A percentile compares a stretch with the other conserved stretches of the same genome.
Evolutionary conservation across 805 yeast genomes (phyloP).

Genomic region (Peterozyma xylosa): DNA sequence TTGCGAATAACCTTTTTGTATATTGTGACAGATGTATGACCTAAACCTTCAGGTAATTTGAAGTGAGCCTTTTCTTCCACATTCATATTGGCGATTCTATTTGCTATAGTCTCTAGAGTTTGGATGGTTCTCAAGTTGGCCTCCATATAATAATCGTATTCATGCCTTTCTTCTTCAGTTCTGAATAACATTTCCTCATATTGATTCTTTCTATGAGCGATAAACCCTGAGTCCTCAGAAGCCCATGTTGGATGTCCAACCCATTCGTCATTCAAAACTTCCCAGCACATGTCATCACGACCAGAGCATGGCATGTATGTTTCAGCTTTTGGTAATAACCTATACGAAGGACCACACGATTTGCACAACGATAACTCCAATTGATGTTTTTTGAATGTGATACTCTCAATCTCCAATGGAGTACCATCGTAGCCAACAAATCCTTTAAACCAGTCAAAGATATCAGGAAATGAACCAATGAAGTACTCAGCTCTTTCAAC

Average conservation of each 20-base stretch:
- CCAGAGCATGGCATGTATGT: slow-evolving; percentile 97
- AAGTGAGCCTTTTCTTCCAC: slow-evolving; percentile 81
- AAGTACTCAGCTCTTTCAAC: slow-evolving; percentile 82
- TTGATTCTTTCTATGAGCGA: slow-evolving; percentile 97
- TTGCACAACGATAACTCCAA: slow-evolving; percentile 86
- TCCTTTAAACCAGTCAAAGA: slow-evolving; percentile 84
- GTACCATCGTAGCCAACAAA: slow-evolving; percentile 85
- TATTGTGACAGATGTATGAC: slow-evolving; percentile 84
- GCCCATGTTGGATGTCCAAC: slow-evolving; percentile 99
- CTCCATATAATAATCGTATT: slow-evolving; percentile 93
- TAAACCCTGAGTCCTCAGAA: slow-evolving; percentile 96
- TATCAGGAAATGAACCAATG: slow-evolving; percentile 71
- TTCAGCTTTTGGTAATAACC: slow-evolving; percentile 87
- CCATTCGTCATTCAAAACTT: slow-evolving; percentile 97
- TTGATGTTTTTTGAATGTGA: slow-evolving; percentile 82
- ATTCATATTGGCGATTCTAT: slow-evolving; percentile 87
- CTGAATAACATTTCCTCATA: slow-evolving; percentile 93
- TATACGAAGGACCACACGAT: slow-evolving; percentile 91
- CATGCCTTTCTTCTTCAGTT: slow-evolving; percentile 96
- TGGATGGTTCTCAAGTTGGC: slow-evolving; percentile 92
- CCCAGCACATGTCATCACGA: slow-evolving; percentile 99
- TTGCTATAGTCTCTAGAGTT: slow-evolving; percentile 90
- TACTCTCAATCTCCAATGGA: slow-evolving; percentile 83
- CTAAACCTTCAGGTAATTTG: slow-evolving; percentile 87
- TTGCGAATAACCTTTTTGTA: slow-evolving; percentile 91